Evolutionary conservation across 768 basidiomycete species (phyloP).

Genomic region (Amanita subjunquillea): DNA sequence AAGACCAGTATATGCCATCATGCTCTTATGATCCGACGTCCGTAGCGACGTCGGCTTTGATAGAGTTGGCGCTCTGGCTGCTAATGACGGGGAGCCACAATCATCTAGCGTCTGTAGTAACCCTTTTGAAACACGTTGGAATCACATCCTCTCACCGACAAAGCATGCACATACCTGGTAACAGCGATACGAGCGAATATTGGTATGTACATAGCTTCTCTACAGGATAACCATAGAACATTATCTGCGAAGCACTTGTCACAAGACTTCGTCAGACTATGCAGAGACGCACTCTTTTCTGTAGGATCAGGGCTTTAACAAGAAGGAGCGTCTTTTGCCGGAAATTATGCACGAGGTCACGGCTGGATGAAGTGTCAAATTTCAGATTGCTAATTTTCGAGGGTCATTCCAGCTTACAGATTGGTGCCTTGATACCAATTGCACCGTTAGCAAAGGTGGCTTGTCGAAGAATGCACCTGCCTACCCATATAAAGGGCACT

Average conservation of each 20-base stretch:
- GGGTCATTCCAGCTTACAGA: constrained; percentile 34
- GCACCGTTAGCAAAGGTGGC: background rate
- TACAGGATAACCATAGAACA: constrained; percentile 96
- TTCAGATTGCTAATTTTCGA: constrained; percentile 3
- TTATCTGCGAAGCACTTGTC: constrained; percentile 45
- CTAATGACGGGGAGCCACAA: constrained; percentile 80
- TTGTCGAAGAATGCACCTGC: constrained; percentile 13
- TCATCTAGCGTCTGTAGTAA: constrained; percentile 86
- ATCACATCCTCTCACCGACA: background rate
- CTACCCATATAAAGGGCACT: constrained; percentile 92
- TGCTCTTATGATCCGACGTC: constrained; percentile 84
- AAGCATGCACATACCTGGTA: constrained; percentile 54
- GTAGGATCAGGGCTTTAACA: constrained; percentile 90
- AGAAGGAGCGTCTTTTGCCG: constrained; percentile 86
- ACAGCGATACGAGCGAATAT: constrained; percentile 89
- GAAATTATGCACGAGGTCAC: constrained; percentile 90
- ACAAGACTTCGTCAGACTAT: background rate
- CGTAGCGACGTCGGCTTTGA: constrained; percentile 65
- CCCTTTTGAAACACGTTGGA: constrained; percentile 31
- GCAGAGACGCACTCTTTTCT: constrained; percentile 60
- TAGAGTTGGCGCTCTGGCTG: constrained; percentile 46
- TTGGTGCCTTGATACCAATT: constrained; percentile 45
- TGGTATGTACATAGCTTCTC: constrained; percentile 95
- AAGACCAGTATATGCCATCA: constrained; percentile 89
- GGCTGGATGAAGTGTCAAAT: constrained; percentile 29